These are phyloP conservation scores for Ogataea trehalophila DNA, from an alignment of 805 yeast species.

Conservation along the genomic window DNA sequence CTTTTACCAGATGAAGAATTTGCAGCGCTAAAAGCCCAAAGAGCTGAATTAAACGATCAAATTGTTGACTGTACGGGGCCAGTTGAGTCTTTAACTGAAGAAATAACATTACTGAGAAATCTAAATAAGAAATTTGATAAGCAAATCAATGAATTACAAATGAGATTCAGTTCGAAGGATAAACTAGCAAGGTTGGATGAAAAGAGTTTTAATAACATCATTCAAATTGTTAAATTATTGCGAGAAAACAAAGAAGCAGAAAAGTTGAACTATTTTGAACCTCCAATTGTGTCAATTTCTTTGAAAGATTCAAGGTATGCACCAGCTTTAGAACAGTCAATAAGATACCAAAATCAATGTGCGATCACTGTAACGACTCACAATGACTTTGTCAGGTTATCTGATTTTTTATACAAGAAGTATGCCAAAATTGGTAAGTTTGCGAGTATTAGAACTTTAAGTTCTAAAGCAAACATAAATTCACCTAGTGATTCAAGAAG, in stretches of 20 bases:
- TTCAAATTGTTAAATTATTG: constrained; percentile 38
- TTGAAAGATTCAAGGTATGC: constrained; percentile 48
- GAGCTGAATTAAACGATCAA: constrained; percentile 20
- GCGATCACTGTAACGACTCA: constrained; percentile 60
- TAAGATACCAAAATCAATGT: constrained; percentile 47
- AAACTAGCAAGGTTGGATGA: constrained; percentile 42
- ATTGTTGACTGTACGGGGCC: constrained; percentile 16
- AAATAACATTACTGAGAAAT: constrained; percentile 7
- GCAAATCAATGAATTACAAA: constrained; percentile 11
- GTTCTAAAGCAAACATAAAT: constrained; percentile 6
- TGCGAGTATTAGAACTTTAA: constrained; percentile 53
- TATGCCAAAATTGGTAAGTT: constrained; percentile 27
- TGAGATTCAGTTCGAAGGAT: constrained; percentile 41
- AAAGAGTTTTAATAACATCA: constrained; percentile 20
- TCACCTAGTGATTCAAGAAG: constrained; percentile 10
- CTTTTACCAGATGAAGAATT: not conserved
- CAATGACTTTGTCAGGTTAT: constrained; percentile 43
- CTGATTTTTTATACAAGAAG: constrained; percentile 38
- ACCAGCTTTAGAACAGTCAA: constrained; percentile 50
- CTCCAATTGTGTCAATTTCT: constrained; percentile 65
- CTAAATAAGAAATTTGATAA: constrained; percentile 15
- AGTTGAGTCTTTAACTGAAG: constrained; percentile 11
- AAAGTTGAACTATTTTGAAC: constrained; percentile 52
- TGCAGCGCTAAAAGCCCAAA: not conserved
- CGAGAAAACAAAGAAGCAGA: constrained; percentile 32